Conservation (phyloP, 345 rosid species). For the Linum tenue region DNA sequence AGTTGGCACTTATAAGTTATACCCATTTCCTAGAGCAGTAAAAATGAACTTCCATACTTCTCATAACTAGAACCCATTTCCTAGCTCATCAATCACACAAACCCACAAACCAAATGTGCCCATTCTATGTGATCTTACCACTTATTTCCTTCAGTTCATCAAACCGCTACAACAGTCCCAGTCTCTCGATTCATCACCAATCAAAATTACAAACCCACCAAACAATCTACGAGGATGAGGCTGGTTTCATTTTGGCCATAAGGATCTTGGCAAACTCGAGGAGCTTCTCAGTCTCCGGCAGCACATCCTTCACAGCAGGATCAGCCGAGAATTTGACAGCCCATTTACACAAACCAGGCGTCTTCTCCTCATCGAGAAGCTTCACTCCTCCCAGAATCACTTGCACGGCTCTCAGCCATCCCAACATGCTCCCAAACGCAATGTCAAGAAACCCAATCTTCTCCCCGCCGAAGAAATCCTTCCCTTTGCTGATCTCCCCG, state of each 20-base stretch:
- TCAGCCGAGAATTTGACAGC: slow-evolving; percentile 37
- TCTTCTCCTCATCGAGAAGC: not conserved
- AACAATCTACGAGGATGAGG: not conserved
- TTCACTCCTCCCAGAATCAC: slow-evolving; percentile 17
- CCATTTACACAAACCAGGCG: slow-evolving; percentile 37
- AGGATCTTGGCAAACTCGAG: slow-evolving; percentile 38
- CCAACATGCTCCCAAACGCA: slow-evolving; percentile 14
- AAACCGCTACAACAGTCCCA: too few relatives aligned
- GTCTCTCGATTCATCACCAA: too few relatives aligned
- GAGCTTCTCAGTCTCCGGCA: slow-evolving; percentile 59
- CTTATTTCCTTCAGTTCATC: too few relatives aligned
- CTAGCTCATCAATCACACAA: too few relatives aligned
- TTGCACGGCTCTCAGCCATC: slow-evolving; percentile 46
- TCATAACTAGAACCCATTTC: too few relatives aligned
- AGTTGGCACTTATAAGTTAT: too few relatives aligned
- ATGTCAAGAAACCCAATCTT: not conserved
- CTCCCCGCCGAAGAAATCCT: slow-evolving; percentile 1
- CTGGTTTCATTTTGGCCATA: slow-evolving; percentile 11
- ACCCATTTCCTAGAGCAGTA: too few relatives aligned
- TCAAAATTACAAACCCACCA: too few relatives aligned
- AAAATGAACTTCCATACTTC: too few relatives aligned
- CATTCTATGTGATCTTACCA: too few relatives aligned
- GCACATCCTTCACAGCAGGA: slow-evolving; percentile 45
- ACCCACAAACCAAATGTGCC: too few relatives aligned
- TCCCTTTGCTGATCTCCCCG: not conserved